Percentiles rank a stretch among this genome's conserved stretches.
These are phyloP conservation scores for Komagataella mondaviorum DNA, from an alignment of 805 yeast genomes.

Conservation along the genomic window DNA sequence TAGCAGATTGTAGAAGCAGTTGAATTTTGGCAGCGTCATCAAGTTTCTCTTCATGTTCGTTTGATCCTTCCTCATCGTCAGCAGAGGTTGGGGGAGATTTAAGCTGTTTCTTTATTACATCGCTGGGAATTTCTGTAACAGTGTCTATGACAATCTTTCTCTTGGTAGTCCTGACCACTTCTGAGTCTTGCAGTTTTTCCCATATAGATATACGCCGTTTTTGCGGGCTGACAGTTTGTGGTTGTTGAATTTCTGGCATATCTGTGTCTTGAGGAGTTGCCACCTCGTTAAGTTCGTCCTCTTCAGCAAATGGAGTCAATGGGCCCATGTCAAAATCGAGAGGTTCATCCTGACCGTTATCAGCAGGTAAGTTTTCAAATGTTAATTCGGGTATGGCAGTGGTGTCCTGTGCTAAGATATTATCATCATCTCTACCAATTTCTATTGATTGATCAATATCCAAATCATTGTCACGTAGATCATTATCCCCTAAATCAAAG, in stretches of 20 bases:
- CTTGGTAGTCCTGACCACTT: constrained; percentile 34
- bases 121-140: constrained; percentile 28
- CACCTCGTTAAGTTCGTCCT: constrained; percentile 4
- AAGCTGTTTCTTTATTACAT: constrained; percentile 17
- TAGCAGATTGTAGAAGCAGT: not conserved
- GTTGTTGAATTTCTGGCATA: not conserved
- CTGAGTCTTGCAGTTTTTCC: constrained; percentile 13
- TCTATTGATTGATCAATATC: constrained; percentile 32
- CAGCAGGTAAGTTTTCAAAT: constrained; percentile 9
- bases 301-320: constrained; percentile 2
- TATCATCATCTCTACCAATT: constrained; percentile 28
- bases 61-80: constrained; percentile 5
- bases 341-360: constrained; percentile 4
- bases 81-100: not conserved
- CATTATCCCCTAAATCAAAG: constrained; percentile 18
- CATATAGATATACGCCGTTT: constrained; percentile 9
- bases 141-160: constrained; percentile 33
- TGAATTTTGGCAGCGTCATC: not conserved
- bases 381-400: constrained; percentile 13
- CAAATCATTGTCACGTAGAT: constrained; percentile 4
- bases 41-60: not conserved
- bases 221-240: not conserved
- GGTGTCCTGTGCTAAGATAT: not conserved
- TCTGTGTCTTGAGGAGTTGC: constrained; percentile 4
- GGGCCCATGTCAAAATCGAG: constrained; percentile 1